Evolutionary conservation across 371 early-diverging fungal genomes (phyloP).

Genomic region (Mortierella sp.): DNA sequence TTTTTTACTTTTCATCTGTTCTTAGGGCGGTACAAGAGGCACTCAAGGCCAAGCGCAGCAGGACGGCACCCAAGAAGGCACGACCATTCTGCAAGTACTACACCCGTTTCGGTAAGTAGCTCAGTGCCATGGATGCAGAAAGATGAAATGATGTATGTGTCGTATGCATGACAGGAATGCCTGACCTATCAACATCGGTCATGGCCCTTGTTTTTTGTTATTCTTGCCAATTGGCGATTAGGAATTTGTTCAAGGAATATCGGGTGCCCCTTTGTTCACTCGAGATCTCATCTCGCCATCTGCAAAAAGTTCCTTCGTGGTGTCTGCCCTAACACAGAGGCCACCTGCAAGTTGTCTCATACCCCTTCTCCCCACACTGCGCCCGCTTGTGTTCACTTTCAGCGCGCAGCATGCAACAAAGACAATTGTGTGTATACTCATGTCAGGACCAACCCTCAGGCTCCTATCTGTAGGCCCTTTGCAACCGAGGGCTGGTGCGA

Average conservation of each 20-base stretch:
- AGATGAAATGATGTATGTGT: neutral
- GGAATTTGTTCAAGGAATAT: conserved; percentile 59
- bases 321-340: conserved; percentile 57
- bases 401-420: conserved; percentile 64
- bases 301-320: conserved; percentile 67
- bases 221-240: conserved; percentile 22
- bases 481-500: conserved; percentile 72
- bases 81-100: conserved; percentile 43
- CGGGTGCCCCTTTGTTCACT: conserved; percentile 63
- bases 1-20: neutral
- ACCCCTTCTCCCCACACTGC: conserved; percentile 63
- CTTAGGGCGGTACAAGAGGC: conserved; percentile 30
- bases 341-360: conserved; percentile 65
- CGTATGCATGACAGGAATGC: neutral
- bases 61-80: conserved; percentile 18
- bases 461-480: conserved; percentile 69
- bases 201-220: conserved; percentile 4
- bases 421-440: conserved; percentile 66
- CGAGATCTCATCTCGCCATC: conserved; percentile 65
- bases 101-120: conserved; percentile 49
- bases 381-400: conserved; percentile 71
- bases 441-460: conserved; percentile 65
- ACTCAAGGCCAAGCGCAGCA: conserved; percentile 18
- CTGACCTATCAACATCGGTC: conserved; percentile 6
- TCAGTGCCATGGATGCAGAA: neutral